phyloP scores from a whole-genome alignment of 2,329 filamentous ascomycete genomes.

The Colletotrichum truncatum region DNA sequence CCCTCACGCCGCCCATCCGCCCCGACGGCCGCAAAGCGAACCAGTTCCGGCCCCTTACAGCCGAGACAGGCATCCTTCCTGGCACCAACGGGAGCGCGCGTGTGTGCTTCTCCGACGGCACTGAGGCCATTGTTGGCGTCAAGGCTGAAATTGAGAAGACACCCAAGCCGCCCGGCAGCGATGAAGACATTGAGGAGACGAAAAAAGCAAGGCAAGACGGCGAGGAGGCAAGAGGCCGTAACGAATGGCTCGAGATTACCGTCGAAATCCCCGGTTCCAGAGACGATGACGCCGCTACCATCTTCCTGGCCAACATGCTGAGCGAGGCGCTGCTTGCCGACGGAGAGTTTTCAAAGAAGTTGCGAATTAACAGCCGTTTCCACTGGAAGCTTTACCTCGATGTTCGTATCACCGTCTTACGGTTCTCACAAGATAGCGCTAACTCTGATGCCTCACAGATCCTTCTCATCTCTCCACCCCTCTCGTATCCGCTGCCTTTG shows the following conservation, averaged over 20 bases:
- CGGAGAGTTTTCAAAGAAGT: slow-evolving; percentile 72
- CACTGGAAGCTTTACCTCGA: slow-evolving; percentile 98
- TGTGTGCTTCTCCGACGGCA: slow-evolving; percentile 93
- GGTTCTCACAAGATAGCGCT: neutral
- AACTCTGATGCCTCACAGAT: slow-evolving; percentile 63
- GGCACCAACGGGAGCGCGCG: slow-evolving; percentile 91
- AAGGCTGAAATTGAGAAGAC: slow-evolving; percentile 94
- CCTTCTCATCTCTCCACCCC: slow-evolving; percentile 88
- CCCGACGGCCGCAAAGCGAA: slow-evolving; percentile 84
- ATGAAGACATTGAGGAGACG: slow-evolving; percentile 50
- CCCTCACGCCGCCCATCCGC: slow-evolving; percentile 83
- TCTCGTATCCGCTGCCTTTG: slow-evolving; percentile 92
- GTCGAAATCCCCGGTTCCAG: slow-evolving; percentile 92
- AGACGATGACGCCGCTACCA: slow-evolving; percentile 89
- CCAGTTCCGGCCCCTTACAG: slow-evolving; percentile 90
- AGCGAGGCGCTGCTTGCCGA: slow-evolving; percentile 84
- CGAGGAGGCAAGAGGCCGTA: slow-evolving; percentile 52
- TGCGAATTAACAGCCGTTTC: slow-evolving; percentile 90
- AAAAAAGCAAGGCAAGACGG: slow-evolving; percentile 40
- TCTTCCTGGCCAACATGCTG: slow-evolving; percentile 89
- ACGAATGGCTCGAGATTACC: slow-evolving; percentile 87
- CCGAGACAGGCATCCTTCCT: slow-evolving; percentile 90
- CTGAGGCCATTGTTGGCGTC: slow-evolving; percentile 93
- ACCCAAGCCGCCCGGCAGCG: slow-evolving; percentile 34
- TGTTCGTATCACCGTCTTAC: slow-evolving; percentile 62